These are phyloP conservation scores for Salix arbutifolia DNA, from an alignment of 345 rosid species.

Conservation along the genomic window DNA sequence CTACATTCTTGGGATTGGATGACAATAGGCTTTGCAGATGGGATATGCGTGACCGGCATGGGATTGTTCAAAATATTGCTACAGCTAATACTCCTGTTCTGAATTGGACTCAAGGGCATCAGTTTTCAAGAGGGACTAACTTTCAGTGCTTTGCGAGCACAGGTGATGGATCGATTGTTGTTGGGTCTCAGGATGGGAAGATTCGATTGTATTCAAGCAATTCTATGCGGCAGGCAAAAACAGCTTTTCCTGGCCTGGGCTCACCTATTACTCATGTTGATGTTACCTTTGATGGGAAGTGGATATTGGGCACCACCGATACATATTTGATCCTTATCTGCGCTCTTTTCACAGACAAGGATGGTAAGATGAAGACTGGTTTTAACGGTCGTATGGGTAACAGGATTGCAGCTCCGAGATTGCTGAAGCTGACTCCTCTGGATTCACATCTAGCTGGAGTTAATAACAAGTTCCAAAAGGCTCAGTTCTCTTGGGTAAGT, in stretches of 20 bases:
- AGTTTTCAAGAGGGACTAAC: slow-evolving; percentile 96
- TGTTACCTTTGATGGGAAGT: slow-evolving; percentile 94
- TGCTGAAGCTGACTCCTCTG: slow-evolving; percentile 78
- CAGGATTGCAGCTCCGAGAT: slow-evolving; percentile 89
- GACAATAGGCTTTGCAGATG: slow-evolving; percentile 95
- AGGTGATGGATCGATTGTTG: slow-evolving; percentile 97
- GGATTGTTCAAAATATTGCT: slow-evolving; percentile 88
- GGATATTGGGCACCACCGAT: slow-evolving; percentile 97
- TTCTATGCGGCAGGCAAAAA: slow-evolving; percentile 96
- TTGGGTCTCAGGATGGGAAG: slow-evolving; percentile 97
- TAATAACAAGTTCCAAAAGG: slow-evolving; percentile 78
- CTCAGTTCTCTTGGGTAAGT: slow-evolving; percentile 96
- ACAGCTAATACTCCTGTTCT: slow-evolving; percentile 59
- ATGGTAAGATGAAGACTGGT: slow-evolving; percentile 86
- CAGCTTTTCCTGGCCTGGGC: slow-evolving; percentile 98
- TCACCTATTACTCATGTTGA: slow-evolving; percentile 94
- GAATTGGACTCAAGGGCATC: slow-evolving; percentile 95
- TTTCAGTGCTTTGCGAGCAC: slow-evolving; percentile 98
- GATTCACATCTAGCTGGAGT: slow-evolving; percentile 88
- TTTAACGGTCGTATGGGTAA: slow-evolving; percentile 97
- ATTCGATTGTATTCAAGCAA: slow-evolving; percentile 79
- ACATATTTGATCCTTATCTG: slow-evolving; percentile 87
- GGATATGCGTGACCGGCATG: slow-evolving; percentile 96
- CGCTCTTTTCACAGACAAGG: slow-evolving; percentile 78
- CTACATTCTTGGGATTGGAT: slow-evolving; percentile 91